Conservation (phyloP, 2,329 filamentous ascomycete species). For the Sporothrix protearum region DNA sequence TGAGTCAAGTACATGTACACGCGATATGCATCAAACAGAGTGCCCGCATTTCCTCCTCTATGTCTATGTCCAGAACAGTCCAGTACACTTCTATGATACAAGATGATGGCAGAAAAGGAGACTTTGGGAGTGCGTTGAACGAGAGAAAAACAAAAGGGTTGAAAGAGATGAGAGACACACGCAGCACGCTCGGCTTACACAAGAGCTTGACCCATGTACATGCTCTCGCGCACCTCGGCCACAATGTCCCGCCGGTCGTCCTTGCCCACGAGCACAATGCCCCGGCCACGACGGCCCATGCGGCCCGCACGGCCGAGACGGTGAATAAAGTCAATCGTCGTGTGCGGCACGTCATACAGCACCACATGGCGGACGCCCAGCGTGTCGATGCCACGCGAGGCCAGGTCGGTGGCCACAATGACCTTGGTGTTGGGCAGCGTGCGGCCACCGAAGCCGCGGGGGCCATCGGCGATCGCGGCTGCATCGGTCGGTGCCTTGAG, state of each 20-base stretch:
- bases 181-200: conserved; percentile 47
- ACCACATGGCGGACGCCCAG: conserved; percentile 87
- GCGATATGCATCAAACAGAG: not conserved
- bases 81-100: too few relatives aligned
- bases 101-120: not conserved
- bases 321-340: conserved; percentile 97
- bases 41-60: not conserved
- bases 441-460: conserved; percentile 38
- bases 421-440: conserved; percentile 76
- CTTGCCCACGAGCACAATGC: conserved; percentile 85
- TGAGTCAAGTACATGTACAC: too few relatives aligned
- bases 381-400: conserved; percentile 91
- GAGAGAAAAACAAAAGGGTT: not conserved
- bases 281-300: conserved; percentile 86
- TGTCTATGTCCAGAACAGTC: not conserved
- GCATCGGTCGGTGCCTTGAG: conserved; percentile 31
- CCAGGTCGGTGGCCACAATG: conserved; percentile 89
- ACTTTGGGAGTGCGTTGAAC: too few relatives aligned
- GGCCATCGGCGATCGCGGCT: not conserved
- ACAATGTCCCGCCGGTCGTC: conserved; percentile 88
- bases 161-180: not conserved
- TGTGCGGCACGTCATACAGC: conserved; percentile 95
- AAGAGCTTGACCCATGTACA: conserved; percentile 76
- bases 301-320: conserved; percentile 85
- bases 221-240: conserved; percentile 83